These are phyloP conservation scores for Phytophthora sojae DNA, from an alignment of 352 stramenopile genomes.

Conservation along the genomic window DNA sequence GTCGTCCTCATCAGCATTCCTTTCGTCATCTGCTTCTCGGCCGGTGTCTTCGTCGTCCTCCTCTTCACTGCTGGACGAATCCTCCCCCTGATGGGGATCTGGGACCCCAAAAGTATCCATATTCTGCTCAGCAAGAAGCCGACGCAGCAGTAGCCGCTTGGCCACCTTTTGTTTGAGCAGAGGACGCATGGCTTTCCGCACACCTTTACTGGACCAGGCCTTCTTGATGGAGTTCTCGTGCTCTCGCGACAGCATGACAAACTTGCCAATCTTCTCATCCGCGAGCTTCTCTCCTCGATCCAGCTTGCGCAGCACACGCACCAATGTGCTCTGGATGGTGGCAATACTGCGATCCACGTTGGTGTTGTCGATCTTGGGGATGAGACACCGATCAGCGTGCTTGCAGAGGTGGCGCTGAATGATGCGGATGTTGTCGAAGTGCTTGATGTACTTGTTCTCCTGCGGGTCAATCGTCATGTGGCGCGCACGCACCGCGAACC, in stretches of 20 bases:
- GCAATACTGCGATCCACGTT: conserved; percentile 89
- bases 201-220: conserved; percentile 87
- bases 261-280: conserved; percentile 83
- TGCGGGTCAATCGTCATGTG: conserved; percentile 92
- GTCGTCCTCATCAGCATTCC: conserved; percentile 68
- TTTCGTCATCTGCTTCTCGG: conserved; percentile 52
- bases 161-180: conserved; percentile 89
- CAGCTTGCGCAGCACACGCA: conserved; percentile 84
- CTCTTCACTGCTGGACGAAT: conserved; percentile 83
- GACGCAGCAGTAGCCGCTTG: conserved; percentile 78
- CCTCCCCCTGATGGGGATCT: conserved; percentile 48
- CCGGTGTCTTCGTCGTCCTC: conserved; percentile 64
- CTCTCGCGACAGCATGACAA: conserved; percentile 86
- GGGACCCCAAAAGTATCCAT: conserved; percentile 43
- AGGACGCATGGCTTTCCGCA: conserved; percentile 87
- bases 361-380: conserved; percentile 91
- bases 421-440: conserved; percentile 92
- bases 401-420: conserved; percentile 90
- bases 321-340: conserved; percentile 86
- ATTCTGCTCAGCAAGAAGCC: conserved; percentile 79
- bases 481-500: conserved; percentile 82
- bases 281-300: conserved; percentile 79
- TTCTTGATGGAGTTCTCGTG: conserved; percentile 91
- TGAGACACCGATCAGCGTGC: conserved; percentile 84
- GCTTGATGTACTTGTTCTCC: conserved; percentile 93